Conservation (phyloP, 495 filamentous ascomycete species). For the Physcia stellaris region DNA sequence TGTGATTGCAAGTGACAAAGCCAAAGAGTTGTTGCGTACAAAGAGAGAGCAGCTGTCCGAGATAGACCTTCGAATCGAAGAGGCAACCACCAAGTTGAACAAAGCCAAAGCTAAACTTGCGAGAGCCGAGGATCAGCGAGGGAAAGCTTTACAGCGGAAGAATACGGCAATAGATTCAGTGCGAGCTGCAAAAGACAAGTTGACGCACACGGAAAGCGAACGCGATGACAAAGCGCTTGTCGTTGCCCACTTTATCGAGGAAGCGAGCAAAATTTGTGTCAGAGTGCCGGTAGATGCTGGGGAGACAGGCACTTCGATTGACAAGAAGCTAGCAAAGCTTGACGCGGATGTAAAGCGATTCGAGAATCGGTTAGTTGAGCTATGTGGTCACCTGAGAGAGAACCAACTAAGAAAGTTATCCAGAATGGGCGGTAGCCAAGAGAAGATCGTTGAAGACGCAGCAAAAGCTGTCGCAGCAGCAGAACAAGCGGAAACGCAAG, state of each 20-base stretch:
- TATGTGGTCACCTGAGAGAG: no score
- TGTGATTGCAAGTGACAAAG: conserved; percentile 32
- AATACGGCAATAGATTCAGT: conserved; percentile 46
- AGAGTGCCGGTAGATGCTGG: conserved; percentile 54
- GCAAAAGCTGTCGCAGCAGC: conserved; percentile 27
- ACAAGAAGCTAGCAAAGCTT: conserved; percentile 48
- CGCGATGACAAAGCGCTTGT: conserved; percentile 28
- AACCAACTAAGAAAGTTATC: no score
- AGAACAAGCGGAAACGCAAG: conserved; percentile 29
- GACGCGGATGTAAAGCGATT: conserved; percentile 37
- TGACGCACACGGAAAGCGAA: conserved; percentile 29
- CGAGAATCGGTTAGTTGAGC: conserved; percentile 31
- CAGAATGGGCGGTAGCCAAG: conserved; percentile 53
- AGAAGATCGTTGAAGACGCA: conserved; percentile 45
- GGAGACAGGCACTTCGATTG: conserved; percentile 50
- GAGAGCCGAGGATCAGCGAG: conserved; percentile 34
- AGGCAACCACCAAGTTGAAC: conserved; percentile 27
- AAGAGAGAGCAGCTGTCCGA: conserved; percentile 27
- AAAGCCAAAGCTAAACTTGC: conserved; percentile 47
- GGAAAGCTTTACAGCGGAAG: conserved; percentile 44
- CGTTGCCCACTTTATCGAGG: conserved; percentile 39
- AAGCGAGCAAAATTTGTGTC: conserved; percentile 42
- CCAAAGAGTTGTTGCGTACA: conserved; percentile 28
- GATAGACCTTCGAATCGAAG: conserved; percentile 26
- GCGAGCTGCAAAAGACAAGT: conserved; percentile 33